Conservation (phyloP, 129 eudicot species). For the Chrysanthemum makinoi region DNA sequence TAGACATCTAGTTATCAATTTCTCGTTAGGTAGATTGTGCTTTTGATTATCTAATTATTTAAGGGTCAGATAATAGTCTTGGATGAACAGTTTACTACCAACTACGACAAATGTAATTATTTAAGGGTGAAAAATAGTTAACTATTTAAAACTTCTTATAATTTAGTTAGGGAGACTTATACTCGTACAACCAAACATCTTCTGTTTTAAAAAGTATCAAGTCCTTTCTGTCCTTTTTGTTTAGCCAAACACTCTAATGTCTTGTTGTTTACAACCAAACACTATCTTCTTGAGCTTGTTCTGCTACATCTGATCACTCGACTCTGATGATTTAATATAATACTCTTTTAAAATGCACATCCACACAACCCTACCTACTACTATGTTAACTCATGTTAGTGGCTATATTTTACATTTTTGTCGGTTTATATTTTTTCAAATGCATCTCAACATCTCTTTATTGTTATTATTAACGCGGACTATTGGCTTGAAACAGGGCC, state of each 20-base stretch:
- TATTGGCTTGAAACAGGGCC: conserved; percentile 58
- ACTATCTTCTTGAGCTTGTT: neutral
- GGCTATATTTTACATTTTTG: too few species aligned
- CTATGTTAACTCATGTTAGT: too few species aligned
- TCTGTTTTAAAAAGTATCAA: too few species aligned
- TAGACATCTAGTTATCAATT: neutral
- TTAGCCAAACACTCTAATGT: neutral
- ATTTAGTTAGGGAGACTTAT: too few species aligned
- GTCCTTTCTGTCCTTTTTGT: neutral
- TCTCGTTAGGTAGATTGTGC: neutral
- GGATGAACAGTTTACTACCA: neutral
- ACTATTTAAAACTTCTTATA: neutral
- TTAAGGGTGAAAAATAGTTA: neutral
- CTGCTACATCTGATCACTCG: too few species aligned
- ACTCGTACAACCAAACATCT: too few species aligned
- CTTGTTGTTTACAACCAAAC: neutral
- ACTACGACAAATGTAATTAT: neutral
- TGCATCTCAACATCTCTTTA: too few species aligned
- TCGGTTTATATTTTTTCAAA: too few species aligned
- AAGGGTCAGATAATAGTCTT: neutral
- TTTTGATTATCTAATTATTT: neutral
- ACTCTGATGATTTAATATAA: too few species aligned
- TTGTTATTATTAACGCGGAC: too few species aligned
- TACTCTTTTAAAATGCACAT: too few species aligned
- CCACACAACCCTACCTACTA: too few species aligned